Evolutionary conservation across 495 filamentous ascomycete genomes (phyloP), one percentile per base, ranked within the genome.

Genomic region (Aspergillus cristatus): DNA sequence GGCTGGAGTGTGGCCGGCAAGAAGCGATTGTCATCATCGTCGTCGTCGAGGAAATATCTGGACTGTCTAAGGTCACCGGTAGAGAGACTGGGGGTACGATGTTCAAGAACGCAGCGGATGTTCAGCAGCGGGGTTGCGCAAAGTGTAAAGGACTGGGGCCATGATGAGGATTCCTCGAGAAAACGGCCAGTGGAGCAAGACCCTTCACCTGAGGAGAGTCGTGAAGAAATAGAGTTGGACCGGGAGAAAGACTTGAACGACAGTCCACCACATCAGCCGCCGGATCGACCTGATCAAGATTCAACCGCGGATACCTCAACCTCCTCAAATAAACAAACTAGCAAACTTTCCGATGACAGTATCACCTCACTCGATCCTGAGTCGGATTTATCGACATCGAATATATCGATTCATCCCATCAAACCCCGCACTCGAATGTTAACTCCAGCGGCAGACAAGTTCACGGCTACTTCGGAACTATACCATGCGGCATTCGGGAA

Each of bases 71-170:
- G 46, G 14, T 44, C 50, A 8, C 39, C 37, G 13, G 24, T 32
- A 8, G 38, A 37, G 15, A 13, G 37, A 32, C 15, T 47, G 39
- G 37, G 37, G 28, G 37, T 47, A 22, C 51, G 54, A 17, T 35
- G 37, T 29, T 46, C 56, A 41, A 51, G 37, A 22, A 32, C 52
- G 28, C 54, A 50, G 38, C 53, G 52, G 29, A 57, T 61, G 54
- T 54, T 65, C 22, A 54, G 50, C 26, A 52, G 51, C 18, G 54
- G 45, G 16, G 34, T 54, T 28, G 50, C 56, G 38, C 53, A 43
- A 33, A 34, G 42, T 22, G 24, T 48, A 15, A 45, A 48, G 32
- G 40, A 41, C 10, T 38, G 40, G 14, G 39, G 53, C 11, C 25
- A 42, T 10, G 32, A 43, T 14, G 37, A 44, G 37, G 18, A 37